Percentiles rank a stretch among this genome's conserved stretches.
Conservation (phyloP, 2,329 filamentous ascomycete genomes). For the Pseudocercospora cruenta region DNA sequence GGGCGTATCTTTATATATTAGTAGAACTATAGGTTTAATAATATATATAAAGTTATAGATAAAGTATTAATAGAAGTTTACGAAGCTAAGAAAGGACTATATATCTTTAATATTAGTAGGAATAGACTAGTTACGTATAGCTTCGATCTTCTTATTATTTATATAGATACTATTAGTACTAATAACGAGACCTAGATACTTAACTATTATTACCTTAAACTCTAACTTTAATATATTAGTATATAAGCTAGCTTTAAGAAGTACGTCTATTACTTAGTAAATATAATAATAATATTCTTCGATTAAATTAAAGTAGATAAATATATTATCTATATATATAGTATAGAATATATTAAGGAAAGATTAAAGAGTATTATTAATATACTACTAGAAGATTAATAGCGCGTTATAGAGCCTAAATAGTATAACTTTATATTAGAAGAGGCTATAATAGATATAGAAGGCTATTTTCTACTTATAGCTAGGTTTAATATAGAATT, state of each 20-base stretch:
- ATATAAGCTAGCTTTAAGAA: conserved; percentile 14
- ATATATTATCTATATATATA: conserved; percentile 39
- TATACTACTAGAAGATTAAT: conserved; percentile 35
- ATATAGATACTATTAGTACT: background rate
- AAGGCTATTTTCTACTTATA: conserved; percentile 33
- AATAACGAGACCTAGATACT: conserved; percentile 26
- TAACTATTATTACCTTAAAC: conserved; percentile 18
- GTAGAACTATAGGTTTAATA: background rate
- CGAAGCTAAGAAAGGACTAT: conserved; percentile 1
- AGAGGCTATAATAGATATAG: conserved; percentile 29
- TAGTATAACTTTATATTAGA: conserved; percentile 34
- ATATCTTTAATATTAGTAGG: background rate
- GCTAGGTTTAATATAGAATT: conserved; percentile 28
- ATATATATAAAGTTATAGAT: background rate
- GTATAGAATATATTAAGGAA: conserved; percentile 27
- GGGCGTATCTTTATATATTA: background rate
- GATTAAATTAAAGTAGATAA: conserved; percentile 32
- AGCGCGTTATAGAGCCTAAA: conserved; percentile 32
- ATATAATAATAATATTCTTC: conserved; percentile 7
- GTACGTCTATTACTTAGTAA: conserved; percentile 3
- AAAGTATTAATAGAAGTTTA: background rate
- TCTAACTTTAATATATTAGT: conserved; percentile 19
- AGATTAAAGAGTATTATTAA: conserved; percentile 28
- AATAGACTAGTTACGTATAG: conserved; percentile 1
- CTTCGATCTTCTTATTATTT: background rate